phyloP scores from a whole-genome alignment of 352 stramenopile species.

The Phytophthora multivora region DNA sequence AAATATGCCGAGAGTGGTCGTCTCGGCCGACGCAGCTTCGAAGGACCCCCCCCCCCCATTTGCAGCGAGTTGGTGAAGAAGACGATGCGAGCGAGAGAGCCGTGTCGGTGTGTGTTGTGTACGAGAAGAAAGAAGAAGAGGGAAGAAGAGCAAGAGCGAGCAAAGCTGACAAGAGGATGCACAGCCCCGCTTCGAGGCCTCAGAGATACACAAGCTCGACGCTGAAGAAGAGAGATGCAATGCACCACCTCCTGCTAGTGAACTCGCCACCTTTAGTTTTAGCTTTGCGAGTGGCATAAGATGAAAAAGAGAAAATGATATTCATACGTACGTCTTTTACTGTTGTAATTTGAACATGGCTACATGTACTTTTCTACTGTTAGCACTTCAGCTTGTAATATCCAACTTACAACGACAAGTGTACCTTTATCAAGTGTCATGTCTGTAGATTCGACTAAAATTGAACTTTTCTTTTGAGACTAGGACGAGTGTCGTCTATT shows the following conservation, averaged over 20 bases:
- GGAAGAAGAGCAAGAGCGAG: conserved; percentile 30
- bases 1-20: conserved; percentile 14
- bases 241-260: conserved; percentile 12
- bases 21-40: conserved; percentile 24
- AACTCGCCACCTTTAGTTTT: conserved; percentile 40
- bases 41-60: conserved; percentile 20
- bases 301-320: conserved; percentile 41
- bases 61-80: conserved; percentile 26
- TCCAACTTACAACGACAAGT: no score
- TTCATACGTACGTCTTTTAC: conserved; percentile 6
- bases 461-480: not conserved
- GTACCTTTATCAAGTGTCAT: no score
- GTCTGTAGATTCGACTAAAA: no score
- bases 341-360: no score
- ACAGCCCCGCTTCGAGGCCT: not conserved
- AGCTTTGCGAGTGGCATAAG: conserved; percentile 37
- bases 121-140: conserved; percentile 33
- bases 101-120: conserved; percentile 47
- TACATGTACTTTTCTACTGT: conserved; percentile 4
- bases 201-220: conserved; percentile 13
- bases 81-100: conserved; percentile 43
- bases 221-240: conserved; percentile 23
- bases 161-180: conserved; percentile 16
- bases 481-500: not conserved
- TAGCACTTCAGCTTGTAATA: not conserved